Evolutionary conservation across 148 eudicot genomes (phyloP).

Genomic region (Nyssa sinensis): DNA sequence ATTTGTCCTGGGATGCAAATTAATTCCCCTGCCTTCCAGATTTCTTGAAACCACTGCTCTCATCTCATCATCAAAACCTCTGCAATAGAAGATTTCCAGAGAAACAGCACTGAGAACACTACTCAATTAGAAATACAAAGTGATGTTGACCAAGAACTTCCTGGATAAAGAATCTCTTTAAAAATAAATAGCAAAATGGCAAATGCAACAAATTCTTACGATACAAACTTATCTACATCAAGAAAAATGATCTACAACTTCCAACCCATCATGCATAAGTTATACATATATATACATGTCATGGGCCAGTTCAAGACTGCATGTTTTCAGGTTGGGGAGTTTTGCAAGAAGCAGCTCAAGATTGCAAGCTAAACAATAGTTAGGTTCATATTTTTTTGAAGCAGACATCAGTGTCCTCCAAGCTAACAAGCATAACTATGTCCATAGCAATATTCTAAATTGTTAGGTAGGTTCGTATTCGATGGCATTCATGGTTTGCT

Average conservation of each 20-base stretch:
- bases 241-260: no score
- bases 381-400: neutral
- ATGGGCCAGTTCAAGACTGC: no score
- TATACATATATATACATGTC: no score
- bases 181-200: neutral
- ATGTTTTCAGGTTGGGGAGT: no score
- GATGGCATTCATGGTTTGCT: no score
- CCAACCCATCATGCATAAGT: no score
- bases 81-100: conserved; percentile 25
- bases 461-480: no score
- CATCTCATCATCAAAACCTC: conserved; percentile 99
- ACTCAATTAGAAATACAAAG: neutral
- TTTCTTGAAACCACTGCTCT: conserved; percentile 88
- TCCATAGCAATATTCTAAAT: no score
- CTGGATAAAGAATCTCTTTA: neutral
- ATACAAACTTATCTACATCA: neutral
- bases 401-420: neutral
- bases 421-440: neutral
- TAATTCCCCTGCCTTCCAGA: conserved; percentile 89
- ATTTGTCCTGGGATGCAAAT: conserved; percentile 71
- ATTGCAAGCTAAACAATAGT: neutral
- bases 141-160: conserved; percentile 2
- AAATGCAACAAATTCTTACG: neutral
- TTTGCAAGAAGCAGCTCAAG: no score
- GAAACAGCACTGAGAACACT: conserved; percentile 17